Conservation (phyloP, 192 early-diverging fungal genomes). For the Podila verticillata region DNA sequence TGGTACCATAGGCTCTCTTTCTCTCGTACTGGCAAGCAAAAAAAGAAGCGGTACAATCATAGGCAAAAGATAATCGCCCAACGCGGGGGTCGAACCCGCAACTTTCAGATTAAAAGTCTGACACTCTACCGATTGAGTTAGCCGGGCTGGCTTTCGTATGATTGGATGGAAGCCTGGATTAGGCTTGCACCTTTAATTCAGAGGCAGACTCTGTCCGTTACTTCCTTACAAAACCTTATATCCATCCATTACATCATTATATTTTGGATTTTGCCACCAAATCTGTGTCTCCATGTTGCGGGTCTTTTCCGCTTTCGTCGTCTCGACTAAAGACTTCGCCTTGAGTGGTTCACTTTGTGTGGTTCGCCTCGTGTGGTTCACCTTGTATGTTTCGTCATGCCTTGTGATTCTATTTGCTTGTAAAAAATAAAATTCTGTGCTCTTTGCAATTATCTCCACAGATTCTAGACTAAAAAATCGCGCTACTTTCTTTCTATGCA, state of each 20-base stretch:
- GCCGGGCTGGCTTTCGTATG: conserved; percentile 1
- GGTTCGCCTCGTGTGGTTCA: too few relatives aligned
- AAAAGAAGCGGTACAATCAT: background rate
- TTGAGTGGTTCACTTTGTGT: too few relatives aligned
- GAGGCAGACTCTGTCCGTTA: background rate
- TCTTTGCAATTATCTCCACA: too few relatives aligned
- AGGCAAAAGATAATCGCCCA: background rate
- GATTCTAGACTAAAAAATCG: background rate
- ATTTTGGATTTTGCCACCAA: background rate
- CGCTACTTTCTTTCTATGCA: background rate
- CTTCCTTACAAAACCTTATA: background rate
- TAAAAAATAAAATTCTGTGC: too few relatives aligned
- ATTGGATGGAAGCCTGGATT: background rate
- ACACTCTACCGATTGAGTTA: conserved; percentile 7
- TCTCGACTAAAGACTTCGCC: too few relatives aligned
- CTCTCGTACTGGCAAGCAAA: background rate
- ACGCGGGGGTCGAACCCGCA: conserved; percentile 6
- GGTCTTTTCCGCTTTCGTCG: too few relatives aligned
- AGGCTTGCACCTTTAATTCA: too few relatives aligned
- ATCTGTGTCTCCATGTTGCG: background rate
- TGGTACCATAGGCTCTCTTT: background rate
- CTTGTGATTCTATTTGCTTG: too few relatives aligned
- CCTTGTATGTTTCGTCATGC: too few relatives aligned
- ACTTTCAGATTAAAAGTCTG: conserved; percentile 7
- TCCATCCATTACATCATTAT: background rate